These are phyloP conservation scores for Cladobotryum mycophilum DNA, from an alignment of 2,329 filamentous ascomycete species.

Conservation along the genomic window DNA sequence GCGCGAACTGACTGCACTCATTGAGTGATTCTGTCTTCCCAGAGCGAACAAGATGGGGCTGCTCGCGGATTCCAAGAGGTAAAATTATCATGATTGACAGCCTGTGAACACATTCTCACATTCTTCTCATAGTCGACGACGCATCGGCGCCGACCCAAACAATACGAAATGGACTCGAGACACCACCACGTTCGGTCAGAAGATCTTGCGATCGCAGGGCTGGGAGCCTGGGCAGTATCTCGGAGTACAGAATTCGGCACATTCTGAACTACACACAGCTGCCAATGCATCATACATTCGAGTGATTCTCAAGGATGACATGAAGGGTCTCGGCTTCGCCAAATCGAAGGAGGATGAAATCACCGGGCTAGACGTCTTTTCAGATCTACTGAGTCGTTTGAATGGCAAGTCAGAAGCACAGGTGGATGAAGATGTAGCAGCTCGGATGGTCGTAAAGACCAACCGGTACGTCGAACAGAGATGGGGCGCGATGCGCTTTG, in stretches of 20 bases:
- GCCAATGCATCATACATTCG: conserved; percentile 82
- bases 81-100: conserved; percentile 9
- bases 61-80: conserved; percentile 31
- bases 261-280: conserved; percentile 68
- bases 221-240: conserved; percentile 84
- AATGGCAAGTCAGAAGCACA: conserved; percentile 80
- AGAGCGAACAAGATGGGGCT: conserved; percentile 25
- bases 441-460: conserved; percentile 63
- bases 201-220: conserved; percentile 79
- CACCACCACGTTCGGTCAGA: conserved; percentile 78
- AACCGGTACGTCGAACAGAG: conserved; percentile 67
- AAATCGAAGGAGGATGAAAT: conserved; percentile 67
- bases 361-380: conserved; percentile 81
- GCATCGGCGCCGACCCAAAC: conserved; percentile 87
- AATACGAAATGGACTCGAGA: conserved; percentile 90
- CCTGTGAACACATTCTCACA: conserved; percentile 10
- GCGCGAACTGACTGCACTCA: no score
- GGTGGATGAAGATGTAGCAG: conserved; percentile 62
- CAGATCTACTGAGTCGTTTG: conserved; percentile 76
- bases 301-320: conserved; percentile 83
- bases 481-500: conserved; percentile 78
- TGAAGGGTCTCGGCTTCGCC: conserved; percentile 79
- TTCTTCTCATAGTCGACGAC: conserved; percentile 36
- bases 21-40: no score
- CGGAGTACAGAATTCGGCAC: conserved; percentile 68